phyloP scores from a whole-genome alignment of 1,139 yeast genomes.

The Pichia sp. region DNA sequence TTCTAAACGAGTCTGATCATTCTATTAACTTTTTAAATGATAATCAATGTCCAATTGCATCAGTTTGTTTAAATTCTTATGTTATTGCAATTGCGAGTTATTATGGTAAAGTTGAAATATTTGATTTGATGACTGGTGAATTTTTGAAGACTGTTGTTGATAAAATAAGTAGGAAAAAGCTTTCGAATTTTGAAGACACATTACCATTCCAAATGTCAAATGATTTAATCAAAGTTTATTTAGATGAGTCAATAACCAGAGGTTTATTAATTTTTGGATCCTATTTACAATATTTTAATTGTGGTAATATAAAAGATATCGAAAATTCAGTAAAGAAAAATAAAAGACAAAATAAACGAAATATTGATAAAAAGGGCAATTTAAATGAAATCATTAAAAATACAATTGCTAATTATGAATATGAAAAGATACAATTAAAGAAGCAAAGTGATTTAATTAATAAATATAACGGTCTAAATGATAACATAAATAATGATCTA shows the following conservation, averaged over 20 bases:
- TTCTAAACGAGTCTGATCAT: slow-evolving; percentile 16
- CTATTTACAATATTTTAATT: slow-evolving; percentile 54
- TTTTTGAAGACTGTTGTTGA: slow-evolving; percentile 38
- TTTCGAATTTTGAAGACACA: slow-evolving; percentile 6
- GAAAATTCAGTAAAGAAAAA: slow-evolving; percentile 1
- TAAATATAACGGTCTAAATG: slow-evolving; percentile 14
- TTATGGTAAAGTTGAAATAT: slow-evolving; percentile 55
- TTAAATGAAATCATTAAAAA: slow-evolving; percentile 7
- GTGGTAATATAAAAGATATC: slow-evolving; percentile 38
- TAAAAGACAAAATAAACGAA: neutral
- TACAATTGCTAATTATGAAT: slow-evolving; percentile 15
- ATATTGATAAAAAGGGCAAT: slow-evolving; percentile 12
- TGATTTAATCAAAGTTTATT: slow-evolving; percentile 5
- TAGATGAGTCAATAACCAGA: slow-evolving; percentile 33
- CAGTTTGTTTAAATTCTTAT: slow-evolving; percentile 23
- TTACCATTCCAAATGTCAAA: slow-evolving; percentile 5
- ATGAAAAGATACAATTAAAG: slow-evolving; percentile 4
- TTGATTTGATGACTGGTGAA: slow-evolving; percentile 58
- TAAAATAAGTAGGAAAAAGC: slow-evolving; percentile 16
- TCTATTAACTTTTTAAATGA: slow-evolving; percentile 14
- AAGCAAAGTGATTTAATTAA: slow-evolving; percentile 14
- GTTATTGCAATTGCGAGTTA: slow-evolving; percentile 42
- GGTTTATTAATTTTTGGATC: slow-evolving; percentile 55
- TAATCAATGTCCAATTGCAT: slow-evolving; percentile 11
- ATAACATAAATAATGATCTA: slow-evolving; percentile 9